Percentiles rank a stretch among this genome's conserved stretches.
phyloP scores from a whole-genome alignment of 148 eudicot genomes.

The Camellia lanceoleosa region DNA sequence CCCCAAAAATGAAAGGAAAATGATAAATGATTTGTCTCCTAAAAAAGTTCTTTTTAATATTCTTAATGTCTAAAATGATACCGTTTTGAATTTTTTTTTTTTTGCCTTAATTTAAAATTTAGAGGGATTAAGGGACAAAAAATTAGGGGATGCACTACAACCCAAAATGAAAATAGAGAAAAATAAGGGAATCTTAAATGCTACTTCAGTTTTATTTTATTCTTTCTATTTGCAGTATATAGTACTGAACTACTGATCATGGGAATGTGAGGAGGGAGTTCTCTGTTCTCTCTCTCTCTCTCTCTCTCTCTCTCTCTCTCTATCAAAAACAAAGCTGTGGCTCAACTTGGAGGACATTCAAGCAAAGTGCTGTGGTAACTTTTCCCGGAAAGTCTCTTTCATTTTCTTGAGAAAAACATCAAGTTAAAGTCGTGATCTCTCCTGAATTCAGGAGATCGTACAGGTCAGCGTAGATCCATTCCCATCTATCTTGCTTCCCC shows the following conservation, averaged over 20 bases:
- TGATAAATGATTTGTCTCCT: no score
- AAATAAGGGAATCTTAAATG: conserved; percentile 17
- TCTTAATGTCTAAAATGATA: no score
- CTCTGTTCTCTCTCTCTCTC: neutral
- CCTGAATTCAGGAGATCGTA: neutral
- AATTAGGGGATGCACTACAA: no score
- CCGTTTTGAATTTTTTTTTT: no score
- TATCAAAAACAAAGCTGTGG: conserved; percentile 1
- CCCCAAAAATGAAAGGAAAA: no score
- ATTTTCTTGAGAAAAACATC: neutral
- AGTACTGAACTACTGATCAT: neutral
- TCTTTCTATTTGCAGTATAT: neutral
- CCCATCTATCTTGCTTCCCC: neutral
- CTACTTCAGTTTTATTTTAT: conserved; percentile 5
- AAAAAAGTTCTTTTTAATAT: no score
- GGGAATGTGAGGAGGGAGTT: conserved; percentile 2
- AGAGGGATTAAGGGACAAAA: no score
- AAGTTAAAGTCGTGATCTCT: conserved; percentile 7
- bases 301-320: neutral
- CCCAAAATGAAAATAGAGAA: no score
- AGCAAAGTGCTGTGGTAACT: neutral
- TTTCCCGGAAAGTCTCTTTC: neutral
- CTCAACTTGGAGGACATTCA: neutral
- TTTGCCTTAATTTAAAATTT: no score
- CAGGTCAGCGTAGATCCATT: conserved; percentile 10